Percentiles rank a stretch among this genome's conserved stretches.
Conservation (phyloP, 192 early-diverging fungal genomes). For the Coemansia sp. region DNA sequence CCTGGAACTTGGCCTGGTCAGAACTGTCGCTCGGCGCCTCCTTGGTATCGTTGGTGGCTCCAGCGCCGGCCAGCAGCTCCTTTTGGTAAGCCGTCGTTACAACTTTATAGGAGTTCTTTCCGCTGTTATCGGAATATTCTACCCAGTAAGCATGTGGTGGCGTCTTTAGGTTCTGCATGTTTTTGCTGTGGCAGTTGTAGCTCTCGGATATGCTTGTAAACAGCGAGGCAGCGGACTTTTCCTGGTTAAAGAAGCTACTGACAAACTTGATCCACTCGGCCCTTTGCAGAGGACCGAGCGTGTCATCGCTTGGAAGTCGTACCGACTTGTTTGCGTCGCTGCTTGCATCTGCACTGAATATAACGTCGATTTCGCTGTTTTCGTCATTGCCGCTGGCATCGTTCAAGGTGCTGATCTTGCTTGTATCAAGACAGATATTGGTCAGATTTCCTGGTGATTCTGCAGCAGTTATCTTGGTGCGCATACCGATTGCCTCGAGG, state of each 20-base stretch:
- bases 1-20: conserved; percentile 49
- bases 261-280: conserved; percentile 57
- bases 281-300: conserved; percentile 32
- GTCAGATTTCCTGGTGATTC: conserved; percentile 29
- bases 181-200: conserved; percentile 50
- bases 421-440: conserved; percentile 39
- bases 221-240: conserved; percentile 28
- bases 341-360: conserved; percentile 29
- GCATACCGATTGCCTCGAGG: conserved; percentile 39
- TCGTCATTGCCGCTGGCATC: conserved; percentile 1
- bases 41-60: conserved; percentile 60
- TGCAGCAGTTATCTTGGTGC: conserved; percentile 22
- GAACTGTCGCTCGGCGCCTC: conserved; percentile 25
- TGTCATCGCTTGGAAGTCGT: conserved; percentile 33
- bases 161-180: conserved; percentile 33
- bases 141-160: conserved; percentile 65
- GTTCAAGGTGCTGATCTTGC: conserved; percentile 26
- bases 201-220: conserved; percentile 35
- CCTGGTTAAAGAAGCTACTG: conserved; percentile 43
- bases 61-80: conserved; percentile 60
- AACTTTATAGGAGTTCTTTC: conserved; percentile 57
- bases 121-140: conserved; percentile 53
- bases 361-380: conserved; percentile 16
- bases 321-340: conserved; percentile 41
- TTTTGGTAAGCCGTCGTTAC: conserved; percentile 61